These are phyloP conservation scores for Aspergillus novoparasiticus DNA, from an alignment of 2,329 filamentous ascomycete species.

Conservation along the genomic window DNA sequence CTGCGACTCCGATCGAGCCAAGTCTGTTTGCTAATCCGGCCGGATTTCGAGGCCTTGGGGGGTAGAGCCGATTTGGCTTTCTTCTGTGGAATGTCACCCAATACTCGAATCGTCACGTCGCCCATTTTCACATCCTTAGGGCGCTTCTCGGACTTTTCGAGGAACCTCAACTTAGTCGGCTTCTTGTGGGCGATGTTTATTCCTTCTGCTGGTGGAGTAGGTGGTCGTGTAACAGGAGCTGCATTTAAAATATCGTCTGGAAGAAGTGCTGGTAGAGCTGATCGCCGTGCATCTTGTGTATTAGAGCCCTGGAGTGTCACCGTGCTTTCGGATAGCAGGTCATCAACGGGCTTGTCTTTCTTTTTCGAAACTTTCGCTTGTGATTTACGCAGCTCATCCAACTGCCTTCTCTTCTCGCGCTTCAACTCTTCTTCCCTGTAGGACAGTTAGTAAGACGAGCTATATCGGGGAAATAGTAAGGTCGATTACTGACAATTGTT, in stretches of 20 bases:
- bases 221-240: constrained; percentile 46
- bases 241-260: constrained; percentile 55
- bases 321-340: constrained; percentile 44
- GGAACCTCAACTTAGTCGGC: constrained; percentile 51
- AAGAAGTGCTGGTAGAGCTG: constrained; percentile 52
- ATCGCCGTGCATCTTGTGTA: constrained; percentile 39
- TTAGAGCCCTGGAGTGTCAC: constrained; percentile 42
- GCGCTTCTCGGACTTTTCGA: constrained; percentile 51
- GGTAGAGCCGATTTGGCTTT: constrained; percentile 43
- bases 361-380: constrained; percentile 39
- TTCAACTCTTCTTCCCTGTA: constrained; percentile 41
- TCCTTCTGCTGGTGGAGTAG: constrained; percentile 47
- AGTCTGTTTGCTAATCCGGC: constrained; percentile 39
- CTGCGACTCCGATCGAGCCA: constrained; percentile 43
- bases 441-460: constrained; percentile 21
- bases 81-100: constrained; percentile 40
- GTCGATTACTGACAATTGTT: constrained; percentile 37
- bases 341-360: constrained; percentile 34
- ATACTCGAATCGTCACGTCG: constrained; percentile 52
- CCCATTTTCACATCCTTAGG: constrained; percentile 55
- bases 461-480: not conserved
- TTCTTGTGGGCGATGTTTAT: constrained; percentile 26
- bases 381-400: constrained; percentile 42
- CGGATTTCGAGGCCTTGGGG: constrained; percentile 48
- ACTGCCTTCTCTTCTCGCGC: constrained; percentile 43